Base-by-base conservation (phyloP, 345 rosid genomes). In the Citrus mangshanensis region DNA sequence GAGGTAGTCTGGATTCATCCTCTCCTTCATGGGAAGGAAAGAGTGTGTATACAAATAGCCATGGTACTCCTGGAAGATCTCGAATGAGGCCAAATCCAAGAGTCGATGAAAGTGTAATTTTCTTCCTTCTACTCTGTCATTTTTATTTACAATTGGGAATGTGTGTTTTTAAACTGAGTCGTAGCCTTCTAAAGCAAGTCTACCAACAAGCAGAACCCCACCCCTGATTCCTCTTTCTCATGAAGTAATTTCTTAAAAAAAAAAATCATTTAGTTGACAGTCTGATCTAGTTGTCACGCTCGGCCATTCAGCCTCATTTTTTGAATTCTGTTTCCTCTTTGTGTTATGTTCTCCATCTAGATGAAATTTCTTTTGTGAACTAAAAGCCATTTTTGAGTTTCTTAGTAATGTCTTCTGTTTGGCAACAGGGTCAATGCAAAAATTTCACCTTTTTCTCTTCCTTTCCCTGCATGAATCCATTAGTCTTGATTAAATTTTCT, bases 31-130 rank as follows among this genome's bases (percentile, higher is more conserved):
- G 85, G 91, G 96, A 92, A 82, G 88, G 90, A 77, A 93, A 87
- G 82, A 77, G 77, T 72, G 76, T 89, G 18, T 76, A 89, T 28
- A 93, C 89, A 16, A 82, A 86, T 51, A 83, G 87, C 88, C 89
- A 91, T 14, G 88, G 91, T 65, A 89, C 91, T 71, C 91, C 92
- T 35, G 93, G 86, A 76, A 88, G 92, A 83, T 80, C 94, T 27
- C 84, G 82, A 64, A 56, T 88, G 75, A 85, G 81, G 81, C 85
- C 89, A 70, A 34, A 79, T 74, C 24, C 79, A 18, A 91, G 81
- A 79, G 90, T 90, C 74, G 94, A 94, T 61, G 97, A 92, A 79
- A 87, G 89, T 38, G 98, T 95, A 93, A 84, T 6, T 84, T 70
- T 75, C 72, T 72, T 72, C 34, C 78, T 37, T 76, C 0, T 66